phyloP scores from a whole-genome alignment of 2,329 filamentous ascomycete genomes.

The Ramularia endophylla region DNA sequence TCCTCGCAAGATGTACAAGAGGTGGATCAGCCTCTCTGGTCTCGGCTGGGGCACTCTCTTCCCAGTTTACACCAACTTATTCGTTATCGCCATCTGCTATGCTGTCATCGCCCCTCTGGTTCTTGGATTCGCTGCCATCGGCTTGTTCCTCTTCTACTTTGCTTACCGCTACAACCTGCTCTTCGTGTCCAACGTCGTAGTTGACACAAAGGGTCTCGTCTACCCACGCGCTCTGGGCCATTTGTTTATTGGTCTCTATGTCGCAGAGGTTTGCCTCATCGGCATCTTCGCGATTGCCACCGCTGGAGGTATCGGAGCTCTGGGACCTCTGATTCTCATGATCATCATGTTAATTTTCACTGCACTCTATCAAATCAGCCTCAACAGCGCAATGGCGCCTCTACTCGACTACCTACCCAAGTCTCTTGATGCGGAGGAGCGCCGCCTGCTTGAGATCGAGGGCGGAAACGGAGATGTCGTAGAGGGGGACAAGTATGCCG shows the following conservation, averaged over 20 bases:
- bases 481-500: constrained; percentile 18
- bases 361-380: constrained; percentile 65
- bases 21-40: constrained; percentile 67
- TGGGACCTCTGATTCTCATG: constrained; percentile 69
- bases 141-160: constrained; percentile 74
- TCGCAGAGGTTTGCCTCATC: constrained; percentile 67
- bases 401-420: constrained; percentile 70
- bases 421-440: constrained; percentile 34
- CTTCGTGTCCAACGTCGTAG: constrained; percentile 73
- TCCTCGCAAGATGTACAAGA: constrained; percentile 71
- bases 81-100: constrained; percentile 70
- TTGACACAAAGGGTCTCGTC: constrained; percentile 82
- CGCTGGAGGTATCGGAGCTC: constrained; percentile 41
- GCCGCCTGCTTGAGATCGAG: constrained; percentile 31
- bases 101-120: constrained; percentile 81
- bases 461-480: constrained; percentile 24
- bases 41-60: constrained; percentile 80
- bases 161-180: constrained; percentile 88
- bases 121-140: constrained; percentile 72
- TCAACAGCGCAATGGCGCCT: constrained; percentile 68
- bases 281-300: constrained; percentile 70
- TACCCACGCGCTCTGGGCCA: constrained; percentile 87
- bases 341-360: constrained; percentile 70
- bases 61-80: constrained; percentile 74
- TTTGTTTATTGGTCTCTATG: constrained; percentile 75